Conservation (phyloP, 1,139 yeast genomes). For the Ogataea hybrid region DNA sequence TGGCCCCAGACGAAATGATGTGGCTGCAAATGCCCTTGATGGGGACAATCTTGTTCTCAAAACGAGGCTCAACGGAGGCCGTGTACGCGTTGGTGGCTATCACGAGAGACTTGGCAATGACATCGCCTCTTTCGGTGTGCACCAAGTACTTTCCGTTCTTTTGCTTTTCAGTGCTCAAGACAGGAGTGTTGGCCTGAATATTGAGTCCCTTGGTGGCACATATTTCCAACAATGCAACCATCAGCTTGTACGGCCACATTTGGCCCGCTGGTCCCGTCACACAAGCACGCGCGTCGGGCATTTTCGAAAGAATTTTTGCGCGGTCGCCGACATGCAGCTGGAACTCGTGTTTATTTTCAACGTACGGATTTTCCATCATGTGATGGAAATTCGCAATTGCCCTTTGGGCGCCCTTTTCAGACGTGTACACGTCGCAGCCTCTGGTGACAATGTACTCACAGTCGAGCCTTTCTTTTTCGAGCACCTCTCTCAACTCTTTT, state of each 20-base stretch:
- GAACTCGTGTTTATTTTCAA: no score
- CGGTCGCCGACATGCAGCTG: no score
- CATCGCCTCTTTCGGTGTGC: constrained; percentile 33
- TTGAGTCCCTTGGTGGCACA: constrained; percentile 35
- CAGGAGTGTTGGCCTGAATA: constrained; percentile 41
- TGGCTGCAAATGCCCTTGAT: constrained; percentile 27
- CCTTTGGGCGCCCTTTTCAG: no score
- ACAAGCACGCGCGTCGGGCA: no score
- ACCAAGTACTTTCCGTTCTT: constrained; percentile 28
- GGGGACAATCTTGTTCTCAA: constrained; percentile 24
- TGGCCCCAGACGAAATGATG: constrained; percentile 15
- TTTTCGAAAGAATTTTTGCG: no score
- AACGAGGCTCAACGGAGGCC: constrained; percentile 29
- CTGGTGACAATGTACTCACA: no score
- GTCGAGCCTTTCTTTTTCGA: no score
- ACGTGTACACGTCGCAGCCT: no score
- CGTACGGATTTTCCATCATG: no score
- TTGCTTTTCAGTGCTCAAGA: constrained; percentile 21
- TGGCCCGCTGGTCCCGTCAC: constrained; percentile 40
- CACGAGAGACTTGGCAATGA: constrained; percentile 34
- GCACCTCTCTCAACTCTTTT: no score
- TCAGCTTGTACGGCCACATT: constrained; percentile 42
- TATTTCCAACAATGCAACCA: constrained; percentile 33
- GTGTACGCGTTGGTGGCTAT: constrained; percentile 42
- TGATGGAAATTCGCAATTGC: no score